Base-by-base conservation (phyloP, 768 basidiomycete species). In the Leccinum uliginosum region DNA sequence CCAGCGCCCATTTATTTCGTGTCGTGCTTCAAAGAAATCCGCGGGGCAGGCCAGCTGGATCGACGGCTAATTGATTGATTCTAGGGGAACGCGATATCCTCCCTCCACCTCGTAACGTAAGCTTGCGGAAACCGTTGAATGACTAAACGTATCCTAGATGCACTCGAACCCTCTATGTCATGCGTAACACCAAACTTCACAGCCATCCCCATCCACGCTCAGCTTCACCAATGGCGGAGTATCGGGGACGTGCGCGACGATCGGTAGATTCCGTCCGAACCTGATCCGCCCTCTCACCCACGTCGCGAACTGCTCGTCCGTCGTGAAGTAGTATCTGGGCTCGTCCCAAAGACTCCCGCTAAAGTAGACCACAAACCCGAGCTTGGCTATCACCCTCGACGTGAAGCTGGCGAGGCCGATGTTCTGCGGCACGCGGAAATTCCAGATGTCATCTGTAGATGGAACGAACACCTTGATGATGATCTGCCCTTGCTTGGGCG, bases 381-480 rank as follows among this genome's bases (percentile, higher is more conserved):
- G 62, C 64, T 76, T 76, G 23, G 55, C 62, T 34, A 61, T 59
- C 30, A 76, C 74, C 51, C 50, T 68, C 21, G 65, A 65, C 4
- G 66, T 65, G 56, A 76, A 74, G 38, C 57, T 59, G n/a, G 52
- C 59, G 40, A 76, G 70, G 43, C 51, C 55, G 53, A 70, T 61
- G 53, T 66, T 59, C 48, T 67, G 67, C 19, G 75, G 66, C 21
- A 75, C 73, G 43, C 67, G 68, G 47, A 76, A 57, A 60, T 63
- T 71, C 76, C 75, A 76, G 53, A 74, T 67, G 56, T 76, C 76
- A 56, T 76, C 71, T 34, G 70, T 75, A 35, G 67, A 65, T 34
- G 74, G 74, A 9, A 76, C 73, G 45, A 72, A 70, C 12, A 76
- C 73, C 60, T 76, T 76, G 65, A 76, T 62, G 54, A 74, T 38